Evolutionary conservation across 768 basidiomycete genomes (phyloP).

Genomic region (Tylopilus cervinicoccineus): DNA sequence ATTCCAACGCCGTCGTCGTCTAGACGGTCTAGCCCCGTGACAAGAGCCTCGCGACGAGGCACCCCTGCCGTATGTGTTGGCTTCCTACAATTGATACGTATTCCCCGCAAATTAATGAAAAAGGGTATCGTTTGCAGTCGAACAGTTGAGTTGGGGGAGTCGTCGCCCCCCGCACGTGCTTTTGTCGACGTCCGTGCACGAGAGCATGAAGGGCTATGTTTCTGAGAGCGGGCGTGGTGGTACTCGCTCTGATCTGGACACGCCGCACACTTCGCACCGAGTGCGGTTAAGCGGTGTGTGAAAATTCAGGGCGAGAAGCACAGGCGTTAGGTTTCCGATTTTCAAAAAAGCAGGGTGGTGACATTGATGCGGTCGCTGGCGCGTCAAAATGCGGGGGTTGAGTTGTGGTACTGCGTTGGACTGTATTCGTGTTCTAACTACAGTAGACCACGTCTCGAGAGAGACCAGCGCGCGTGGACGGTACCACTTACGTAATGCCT

Average conservation of each 20-base stretch:
- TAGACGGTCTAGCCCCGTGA: conserved; percentile 32
- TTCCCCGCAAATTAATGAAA: conserved; percentile 28
- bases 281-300: conserved; percentile 13
- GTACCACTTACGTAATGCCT: conserved; percentile 18
- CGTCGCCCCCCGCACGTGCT: not conserved
- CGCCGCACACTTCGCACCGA: too few relatives aligned
- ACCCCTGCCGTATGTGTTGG: conserved; percentile 21
- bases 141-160: conserved; percentile 10
- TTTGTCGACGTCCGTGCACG: not conserved
- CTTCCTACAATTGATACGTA: conserved; percentile 9
- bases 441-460: too few relatives aligned
- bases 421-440: too few relatives aligned
- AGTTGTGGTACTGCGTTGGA: conserved; percentile 1
- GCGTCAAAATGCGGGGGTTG: conserved; percentile 26
- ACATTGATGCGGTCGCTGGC: conserved; percentile 16
- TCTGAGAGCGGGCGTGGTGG: too few relatives aligned
- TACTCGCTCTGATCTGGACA: too few relatives aligned
- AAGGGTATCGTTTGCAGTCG: conserved; percentile 9
- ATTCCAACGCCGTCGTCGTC: conserved; percentile 30
- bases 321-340: conserved; percentile 28
- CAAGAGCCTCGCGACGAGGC: conserved; percentile 27
- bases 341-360: conserved; percentile 21
- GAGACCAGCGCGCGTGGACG: too few relatives aligned
- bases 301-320: conserved; percentile 30
- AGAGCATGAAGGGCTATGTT: not conserved